Conservation (phyloP, 2,329 filamentous ascomycete genomes). For the Teratosphaeria destructans region DNA sequence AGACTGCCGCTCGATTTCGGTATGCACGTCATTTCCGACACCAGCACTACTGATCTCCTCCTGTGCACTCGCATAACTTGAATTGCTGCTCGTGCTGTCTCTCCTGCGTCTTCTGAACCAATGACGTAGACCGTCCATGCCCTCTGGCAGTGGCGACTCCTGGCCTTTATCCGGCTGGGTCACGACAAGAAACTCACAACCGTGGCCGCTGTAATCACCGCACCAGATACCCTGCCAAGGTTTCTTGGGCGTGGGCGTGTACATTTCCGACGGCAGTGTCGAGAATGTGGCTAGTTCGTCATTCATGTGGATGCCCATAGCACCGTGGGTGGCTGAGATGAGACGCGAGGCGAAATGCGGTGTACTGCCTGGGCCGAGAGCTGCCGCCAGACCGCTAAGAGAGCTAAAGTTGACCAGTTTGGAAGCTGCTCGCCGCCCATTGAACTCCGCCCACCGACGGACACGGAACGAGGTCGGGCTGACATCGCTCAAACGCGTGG, state of each 20-base stretch:
- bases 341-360: conserved; percentile 15
- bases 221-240: conserved; percentile 89
- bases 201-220: conserved; percentile 79
- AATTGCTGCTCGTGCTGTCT: conserved; percentile 11
- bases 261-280: conserved; percentile 63
- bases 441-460: conserved; percentile 64
- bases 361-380: conserved; percentile 20
- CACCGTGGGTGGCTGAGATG: conserved; percentile 10
- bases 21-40: background rate
- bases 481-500: conserved; percentile 47
- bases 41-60: conserved; percentile 13
- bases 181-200: conserved; percentile 77
- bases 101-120: conserved; percentile 21
- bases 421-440: conserved; percentile 19
- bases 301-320: conserved; percentile 38
- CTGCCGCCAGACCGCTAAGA: conserved; percentile 11
- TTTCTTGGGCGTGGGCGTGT: conserved; percentile 68
- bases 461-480: conserved; percentile 64
- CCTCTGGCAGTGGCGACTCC: conserved; percentile 29
- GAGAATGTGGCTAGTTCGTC: conserved; percentile 54
- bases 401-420: conserved; percentile 17
- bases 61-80: conserved; percentile 15
- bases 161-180: conserved; percentile 55
- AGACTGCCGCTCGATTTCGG: background rate
- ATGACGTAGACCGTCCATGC: conserved; percentile 21